phyloP scores from a whole-genome alignment of 192 early-diverging fungal species.

The Coemansia sp. region DNA sequence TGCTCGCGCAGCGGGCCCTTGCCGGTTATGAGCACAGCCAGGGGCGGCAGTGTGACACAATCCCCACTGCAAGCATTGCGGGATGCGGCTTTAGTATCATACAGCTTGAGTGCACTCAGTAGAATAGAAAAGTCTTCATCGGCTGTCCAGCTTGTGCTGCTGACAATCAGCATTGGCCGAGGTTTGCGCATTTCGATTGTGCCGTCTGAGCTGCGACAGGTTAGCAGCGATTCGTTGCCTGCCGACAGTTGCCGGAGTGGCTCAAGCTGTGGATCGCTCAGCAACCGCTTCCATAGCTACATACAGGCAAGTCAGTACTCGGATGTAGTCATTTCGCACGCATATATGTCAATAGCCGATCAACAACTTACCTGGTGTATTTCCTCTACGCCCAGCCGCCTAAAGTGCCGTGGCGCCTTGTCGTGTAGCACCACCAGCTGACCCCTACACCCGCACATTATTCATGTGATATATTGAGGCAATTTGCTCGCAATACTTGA shows the following conservation, averaged over 20 bases:
- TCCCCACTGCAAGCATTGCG: conserved; percentile 11
- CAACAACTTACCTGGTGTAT: conserved; percentile 59
- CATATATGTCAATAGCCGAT: neutral
- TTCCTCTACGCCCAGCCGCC: conserved; percentile 60
- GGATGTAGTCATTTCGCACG: neutral
- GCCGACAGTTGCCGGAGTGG: conserved; percentile 3
- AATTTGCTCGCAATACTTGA: neutral
- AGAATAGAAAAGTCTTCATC: conserved; percentile 94
- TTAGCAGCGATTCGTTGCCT: conserved; percentile 23
- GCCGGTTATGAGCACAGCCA: conserved; percentile 89
- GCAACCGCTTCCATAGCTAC: conserved; percentile 50
- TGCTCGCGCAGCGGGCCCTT: conserved; percentile 77
- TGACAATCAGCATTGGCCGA: conserved; percentile 80
- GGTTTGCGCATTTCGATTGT: conserved; percentile 29
- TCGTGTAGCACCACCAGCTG: conserved; percentile 78
- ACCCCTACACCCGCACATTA: conserved; percentile 48
- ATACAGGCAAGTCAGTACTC: neutral
- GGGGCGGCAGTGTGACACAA: conserved; percentile 45
- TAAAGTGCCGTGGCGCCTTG: conserved; percentile 77
- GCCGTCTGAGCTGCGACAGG: conserved; percentile 18
- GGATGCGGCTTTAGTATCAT: conserved; percentile 43
- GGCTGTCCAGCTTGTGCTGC: conserved; percentile 91
- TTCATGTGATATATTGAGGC: neutral
- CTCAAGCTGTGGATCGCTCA: conserved; percentile 34
- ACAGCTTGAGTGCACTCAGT: conserved; percentile 63